These are phyloP conservation scores for Cercospora zeina DNA, from an alignment of 2,329 filamentous ascomycete species.

Conservation along the genomic window DNA sequence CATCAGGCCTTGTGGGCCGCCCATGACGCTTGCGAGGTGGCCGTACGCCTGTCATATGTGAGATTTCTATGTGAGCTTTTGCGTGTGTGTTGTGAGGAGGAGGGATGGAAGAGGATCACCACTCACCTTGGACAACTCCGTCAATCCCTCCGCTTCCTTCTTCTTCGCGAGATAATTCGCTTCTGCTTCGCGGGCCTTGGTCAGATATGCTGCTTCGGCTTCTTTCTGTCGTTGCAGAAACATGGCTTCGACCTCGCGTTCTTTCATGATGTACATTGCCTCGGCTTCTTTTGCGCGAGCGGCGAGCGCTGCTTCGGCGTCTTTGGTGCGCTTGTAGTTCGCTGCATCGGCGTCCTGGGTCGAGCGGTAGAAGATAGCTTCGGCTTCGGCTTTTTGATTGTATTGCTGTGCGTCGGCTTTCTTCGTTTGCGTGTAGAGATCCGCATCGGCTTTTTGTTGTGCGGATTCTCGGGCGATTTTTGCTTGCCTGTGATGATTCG, in stretches of 20 bases:
- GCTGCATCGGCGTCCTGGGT: constrained; percentile 48
- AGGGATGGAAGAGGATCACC: not conserved
- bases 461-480: constrained; percentile 57
- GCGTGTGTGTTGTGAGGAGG: not conserved
- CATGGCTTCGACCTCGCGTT: constrained; percentile 47
- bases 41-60: constrained; percentile 59
- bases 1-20: constrained; percentile 74
- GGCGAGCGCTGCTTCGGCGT: constrained; percentile 34
- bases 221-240: constrained; percentile 28
- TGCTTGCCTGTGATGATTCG: constrained; percentile 60
- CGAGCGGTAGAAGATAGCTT: constrained; percentile 53
- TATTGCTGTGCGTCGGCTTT: constrained; percentile 57
- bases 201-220: constrained; percentile 40
- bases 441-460: constrained; percentile 54
- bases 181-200: constrained; percentile 56
- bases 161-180: constrained; percentile 62
- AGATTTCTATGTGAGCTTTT: not conserved
- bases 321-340: constrained; percentile 39
- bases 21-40: constrained; percentile 69
- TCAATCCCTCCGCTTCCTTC: constrained; percentile 67
- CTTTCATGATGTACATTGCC: constrained; percentile 40
- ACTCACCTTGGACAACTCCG: constrained; percentile 12
- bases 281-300: constrained; percentile 38
- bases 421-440: constrained; percentile 52
- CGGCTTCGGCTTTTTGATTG: constrained; percentile 60